These are phyloP conservation scores for Bipolaris cookei DNA, from an alignment of 2,329 filamentous ascomycete species.

Conservation along the genomic window DNA sequence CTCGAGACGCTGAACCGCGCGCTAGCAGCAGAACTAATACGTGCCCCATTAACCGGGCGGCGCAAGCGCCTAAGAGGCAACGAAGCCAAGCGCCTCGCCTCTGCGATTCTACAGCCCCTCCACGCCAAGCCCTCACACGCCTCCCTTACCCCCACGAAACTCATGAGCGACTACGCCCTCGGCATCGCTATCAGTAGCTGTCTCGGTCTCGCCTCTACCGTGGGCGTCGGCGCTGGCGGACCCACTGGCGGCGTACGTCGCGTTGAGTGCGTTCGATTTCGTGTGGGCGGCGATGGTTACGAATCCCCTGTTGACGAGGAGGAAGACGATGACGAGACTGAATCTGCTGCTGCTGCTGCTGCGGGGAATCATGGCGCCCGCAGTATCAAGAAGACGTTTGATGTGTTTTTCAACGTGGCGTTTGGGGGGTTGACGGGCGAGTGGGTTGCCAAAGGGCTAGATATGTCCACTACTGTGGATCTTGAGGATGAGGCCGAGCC, in stretches of 20 bases:
- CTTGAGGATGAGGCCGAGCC: slow-evolving; percentile 1
- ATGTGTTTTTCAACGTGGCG: slow-evolving; percentile 52
- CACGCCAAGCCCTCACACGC: slow-evolving; percentile 38
- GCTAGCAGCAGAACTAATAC: slow-evolving; percentile 56
- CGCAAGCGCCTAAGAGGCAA: slow-evolving; percentile 52
- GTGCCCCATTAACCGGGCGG: slow-evolving; percentile 52
- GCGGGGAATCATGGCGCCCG: slow-evolving; percentile 14
- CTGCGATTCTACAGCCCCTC: slow-evolving; percentile 51
- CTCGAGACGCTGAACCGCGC: slow-evolving; percentile 55
- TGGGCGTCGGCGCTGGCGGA: slow-evolving; percentile 49
- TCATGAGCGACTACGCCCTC: slow-evolving; percentile 46
- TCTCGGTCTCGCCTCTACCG: slow-evolving; percentile 44
- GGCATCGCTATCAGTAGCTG: slow-evolving; percentile 53
- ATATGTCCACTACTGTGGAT: not conserved
- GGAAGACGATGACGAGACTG: slow-evolving; percentile 36
- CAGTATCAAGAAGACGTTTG: slow-evolving; percentile 50
- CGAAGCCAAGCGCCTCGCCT: slow-evolving; percentile 56
- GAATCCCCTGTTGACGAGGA: slow-evolving; percentile 52
- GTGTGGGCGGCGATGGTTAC: slow-evolving; percentile 50
- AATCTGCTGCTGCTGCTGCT: slow-evolving; percentile 11
- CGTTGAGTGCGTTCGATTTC: slow-evolving; percentile 52
- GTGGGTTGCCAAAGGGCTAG: slow-evolving; percentile 53
- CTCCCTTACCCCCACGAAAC: slow-evolving; percentile 33
- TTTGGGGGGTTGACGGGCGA: slow-evolving; percentile 52
- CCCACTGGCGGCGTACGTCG: slow-evolving; percentile 45